Evolutionary conservation across 2,329 filamentous ascomycete species (phyloP), one percentile per base, ranked within the genome.

Genomic region (Hymenoscyphus fraxineus): DNA sequence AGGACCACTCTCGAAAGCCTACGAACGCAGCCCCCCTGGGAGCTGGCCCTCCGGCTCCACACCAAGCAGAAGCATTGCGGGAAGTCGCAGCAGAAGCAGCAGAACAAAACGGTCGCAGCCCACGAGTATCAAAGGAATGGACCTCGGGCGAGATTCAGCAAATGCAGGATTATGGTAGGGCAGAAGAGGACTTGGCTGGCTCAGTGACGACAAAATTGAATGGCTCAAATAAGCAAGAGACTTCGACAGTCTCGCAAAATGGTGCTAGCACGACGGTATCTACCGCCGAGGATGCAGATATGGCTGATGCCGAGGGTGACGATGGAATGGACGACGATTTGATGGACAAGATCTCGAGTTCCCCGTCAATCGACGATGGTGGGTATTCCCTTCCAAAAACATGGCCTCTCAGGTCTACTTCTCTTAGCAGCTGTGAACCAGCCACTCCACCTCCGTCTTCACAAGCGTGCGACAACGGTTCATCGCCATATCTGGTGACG

Each of bases 281-380:
- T 55, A 78, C 76, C 58, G 73, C 73, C 64, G 83, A 85, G 70
- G 88, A 90, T 68, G 86, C 83, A 58, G 88, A 91, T 68, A 79
- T 86, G 73, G 85, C 89, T 71, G 85, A 86, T 69, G 87, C 86
- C 59, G 88, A 89, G 72, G 90, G 83, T 58, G 86, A 91, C 66
- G 90, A 91, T 71, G 85, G 91, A 72, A 80, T 93, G 76, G 93
- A 76, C 63, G 88, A 97, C 78, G 94, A 98, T 78, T 88, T 97
- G 88, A 92, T 96, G 90, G 95, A 98, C 81, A 95, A 95, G 79
- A 97, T 99, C 70, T 98, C 94, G 73, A 98, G 93, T 78, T 98
- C 94, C 73, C 95, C 95, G 76, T 98, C 94, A 73, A 99, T 99
- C 78, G 93, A 96, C 83, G 94, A 98, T 89, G 94, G 94, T 99